Evolutionary conservation across 2,329 filamentous ascomycete genomes (phyloP).

Genomic region (Aspergillus sp.): DNA sequence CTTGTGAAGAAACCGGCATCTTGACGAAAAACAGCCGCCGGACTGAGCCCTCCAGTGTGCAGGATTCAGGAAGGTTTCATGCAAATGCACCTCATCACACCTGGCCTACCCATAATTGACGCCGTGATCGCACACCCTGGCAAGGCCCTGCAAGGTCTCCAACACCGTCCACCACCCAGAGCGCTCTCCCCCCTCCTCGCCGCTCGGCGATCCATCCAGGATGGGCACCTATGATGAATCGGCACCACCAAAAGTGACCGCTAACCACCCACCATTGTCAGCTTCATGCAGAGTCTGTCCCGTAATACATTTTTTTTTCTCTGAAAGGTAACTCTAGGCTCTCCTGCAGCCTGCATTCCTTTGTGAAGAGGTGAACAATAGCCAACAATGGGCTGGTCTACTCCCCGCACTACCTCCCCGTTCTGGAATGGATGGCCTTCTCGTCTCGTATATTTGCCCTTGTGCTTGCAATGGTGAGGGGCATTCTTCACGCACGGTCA

Average conservation of each 20-base stretch:
- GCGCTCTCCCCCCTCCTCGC: not conserved
- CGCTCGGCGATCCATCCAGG: not conserved
- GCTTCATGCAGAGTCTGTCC: slow-evolving; percentile 2
- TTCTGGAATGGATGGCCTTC: not conserved
- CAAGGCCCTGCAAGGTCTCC: not conserved
- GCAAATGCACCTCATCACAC: slow-evolving; percentile 17
- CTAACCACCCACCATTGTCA: not conserved
- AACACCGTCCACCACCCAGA: slow-evolving; percentile 3
- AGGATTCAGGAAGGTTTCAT: slow-evolving; percentile 15
- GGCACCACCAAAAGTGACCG: not conserved
- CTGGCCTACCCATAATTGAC: slow-evolving; percentile 11
- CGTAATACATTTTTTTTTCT: not conserved
- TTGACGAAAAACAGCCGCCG: slow-evolving; percentile 5
- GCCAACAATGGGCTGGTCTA: not conserved
- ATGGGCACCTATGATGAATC: not conserved
- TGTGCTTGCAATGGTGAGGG: not conserved
- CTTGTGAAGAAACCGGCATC: not conserved
- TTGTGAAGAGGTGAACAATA: not conserved
- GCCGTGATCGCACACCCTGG: slow-evolving; percentile 15
- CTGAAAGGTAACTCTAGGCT: not conserved
- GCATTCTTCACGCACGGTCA: not conserved
- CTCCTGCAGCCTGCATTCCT: not conserved
- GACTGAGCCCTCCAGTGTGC: slow-evolving; percentile 2
- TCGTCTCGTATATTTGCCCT: not conserved
- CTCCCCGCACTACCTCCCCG: not conserved